A percentile compares a stretch with the other conserved stretches of the same genome.
Conservation (phyloP, 139 green algal species). For the Coelastrella sp. region DNA sequence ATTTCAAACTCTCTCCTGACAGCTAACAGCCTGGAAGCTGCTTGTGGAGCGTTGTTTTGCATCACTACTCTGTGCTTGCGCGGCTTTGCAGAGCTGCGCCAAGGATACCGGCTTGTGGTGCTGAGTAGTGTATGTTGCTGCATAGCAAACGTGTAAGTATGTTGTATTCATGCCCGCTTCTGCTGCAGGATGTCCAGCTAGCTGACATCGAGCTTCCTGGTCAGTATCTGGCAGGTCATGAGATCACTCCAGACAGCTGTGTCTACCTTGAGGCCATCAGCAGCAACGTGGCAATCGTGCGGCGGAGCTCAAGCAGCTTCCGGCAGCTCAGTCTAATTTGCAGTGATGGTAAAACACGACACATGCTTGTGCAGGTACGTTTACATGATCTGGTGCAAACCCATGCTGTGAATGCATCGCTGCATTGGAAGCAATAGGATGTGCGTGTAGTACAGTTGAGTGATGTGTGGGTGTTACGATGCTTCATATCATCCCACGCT, state of each 20-base stretch:
- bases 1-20: slow-evolving; percentile 76
- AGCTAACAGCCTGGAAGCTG: too few relatives aligned
- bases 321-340: slow-evolving; percentile 83
- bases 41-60: too few relatives aligned
- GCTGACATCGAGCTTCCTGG: slow-evolving; percentile 95
- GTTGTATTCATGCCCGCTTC: background rate
- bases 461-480: too few relatives aligned
- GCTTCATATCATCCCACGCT: too few relatives aligned
- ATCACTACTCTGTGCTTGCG: too few relatives aligned
- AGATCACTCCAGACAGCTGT: slow-evolving; percentile 65
- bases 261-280: slow-evolving; percentile 90
- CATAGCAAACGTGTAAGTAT: background rate
- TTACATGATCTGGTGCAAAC: too few relatives aligned
- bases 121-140: background rate
- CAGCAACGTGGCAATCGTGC: slow-evolving; percentile 84
- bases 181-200: slow-evolving; percentile 74
- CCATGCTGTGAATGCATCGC: too few relatives aligned
- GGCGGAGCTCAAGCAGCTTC: slow-evolving; percentile 83
- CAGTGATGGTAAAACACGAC: slow-evolving; percentile 80
- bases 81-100: background rate
- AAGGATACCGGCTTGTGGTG: background rate
- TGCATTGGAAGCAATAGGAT: too few relatives aligned
- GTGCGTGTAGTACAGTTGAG: too few relatives aligned
- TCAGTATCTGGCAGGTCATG: slow-evolving; percentile 71
- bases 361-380: slow-evolving; percentile 88